phyloP scores from a whole-genome alignment of 1,284 basidiomycete species.

The Microbotryum saponariae region DNA sequence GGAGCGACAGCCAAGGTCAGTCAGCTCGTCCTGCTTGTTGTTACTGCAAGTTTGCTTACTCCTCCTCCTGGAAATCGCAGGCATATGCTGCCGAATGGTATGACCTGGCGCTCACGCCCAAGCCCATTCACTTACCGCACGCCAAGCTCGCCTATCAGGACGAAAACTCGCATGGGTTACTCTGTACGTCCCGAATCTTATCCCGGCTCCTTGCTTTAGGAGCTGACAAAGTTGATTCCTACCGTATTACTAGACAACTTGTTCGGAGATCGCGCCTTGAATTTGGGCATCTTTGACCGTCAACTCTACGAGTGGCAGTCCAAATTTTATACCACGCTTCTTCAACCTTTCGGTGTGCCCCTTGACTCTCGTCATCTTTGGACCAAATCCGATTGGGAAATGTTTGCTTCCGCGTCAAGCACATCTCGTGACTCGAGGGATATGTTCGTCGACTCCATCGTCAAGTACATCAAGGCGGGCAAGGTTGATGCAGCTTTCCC shows the following conservation, averaged over 20 bases:
- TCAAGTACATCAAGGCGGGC: conserved; percentile 36
- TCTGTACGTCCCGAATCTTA: conserved; percentile 23
- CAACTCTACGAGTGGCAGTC: conserved; percentile 39
- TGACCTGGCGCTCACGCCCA: conserved; percentile 23
- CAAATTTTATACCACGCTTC: conserved; percentile 36
- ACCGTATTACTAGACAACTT: conserved; percentile 34
- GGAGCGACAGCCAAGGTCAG: conserved; percentile 11
- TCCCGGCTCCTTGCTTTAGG: neutral
- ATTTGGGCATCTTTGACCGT: conserved; percentile 38
- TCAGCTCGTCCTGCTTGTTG: neutral
- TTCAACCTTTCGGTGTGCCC: conserved; percentile 38
- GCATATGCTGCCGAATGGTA: conserved; percentile 18
- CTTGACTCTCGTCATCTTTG: conserved; percentile 40
- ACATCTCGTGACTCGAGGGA: conserved; percentile 32
- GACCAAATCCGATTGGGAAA: conserved; percentile 41
- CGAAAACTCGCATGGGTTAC: conserved; percentile 39
- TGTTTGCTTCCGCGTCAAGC: conserved; percentile 39
- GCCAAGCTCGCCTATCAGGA: conserved; percentile 41
- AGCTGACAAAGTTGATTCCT: neutral
- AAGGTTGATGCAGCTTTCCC: conserved; percentile 40
- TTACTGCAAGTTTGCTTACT: no score
- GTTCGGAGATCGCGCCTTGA: conserved; percentile 38
- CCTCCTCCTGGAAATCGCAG: neutral
- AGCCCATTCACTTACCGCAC: conserved; percentile 27
- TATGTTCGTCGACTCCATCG: conserved; percentile 38